A percentile compares a stretch with the other conserved stretches of the same genome.
These are phyloP conservation scores for Microbotryum scabiosae DNA, from an alignment of 1,284 basidiomycete species.

Conservation along the genomic window DNA sequence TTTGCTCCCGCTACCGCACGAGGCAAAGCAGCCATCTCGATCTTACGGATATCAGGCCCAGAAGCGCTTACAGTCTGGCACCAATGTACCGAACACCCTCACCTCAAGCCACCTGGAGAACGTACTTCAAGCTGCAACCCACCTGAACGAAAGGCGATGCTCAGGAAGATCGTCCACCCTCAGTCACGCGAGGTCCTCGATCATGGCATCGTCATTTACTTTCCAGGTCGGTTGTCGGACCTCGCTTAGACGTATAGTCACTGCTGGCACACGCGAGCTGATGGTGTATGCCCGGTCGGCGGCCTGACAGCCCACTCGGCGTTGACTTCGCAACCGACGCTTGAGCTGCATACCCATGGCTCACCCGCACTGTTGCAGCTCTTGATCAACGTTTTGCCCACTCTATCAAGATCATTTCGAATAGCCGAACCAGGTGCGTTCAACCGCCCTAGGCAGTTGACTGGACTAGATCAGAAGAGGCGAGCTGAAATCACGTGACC, in stretches of 20 bases:
- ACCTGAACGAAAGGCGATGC: slow-evolving; percentile 56
- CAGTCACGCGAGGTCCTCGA: slow-evolving; percentile 58
- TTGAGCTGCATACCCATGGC: slow-evolving; percentile 83
- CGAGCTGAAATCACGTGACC: neutral
- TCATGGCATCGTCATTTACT: slow-evolving; percentile 69
- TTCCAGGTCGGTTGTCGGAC: slow-evolving; percentile 50
- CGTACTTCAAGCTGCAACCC: slow-evolving; percentile 16
- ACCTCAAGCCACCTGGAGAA: slow-evolving; percentile 4
- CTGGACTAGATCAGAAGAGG: neutral
- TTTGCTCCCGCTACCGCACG: slow-evolving; percentile 77
- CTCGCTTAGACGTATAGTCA: neutral
- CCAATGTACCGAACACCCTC: slow-evolving; percentile 45
- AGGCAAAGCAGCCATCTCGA: slow-evolving; percentile 70
- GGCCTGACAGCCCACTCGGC: slow-evolving; percentile 41
- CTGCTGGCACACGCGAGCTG: neutral
- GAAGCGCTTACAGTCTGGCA: slow-evolving; percentile 54
- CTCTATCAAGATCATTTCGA: slow-evolving; percentile 51
- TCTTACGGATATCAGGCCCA: slow-evolving; percentile 72
- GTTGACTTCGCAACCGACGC: slow-evolving; percentile 67
- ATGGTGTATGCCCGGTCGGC: neutral
- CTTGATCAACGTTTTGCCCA: slow-evolving; percentile 55
- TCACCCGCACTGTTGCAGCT: slow-evolving; percentile 66
- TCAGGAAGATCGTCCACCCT: slow-evolving; percentile 62
- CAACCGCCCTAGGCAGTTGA: no score
- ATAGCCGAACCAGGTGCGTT: slow-evolving; percentile 52